Evolutionary conservation across 768 basidiomycete species (phyloP).

Genomic region (Tulasnella sp.): DNA sequence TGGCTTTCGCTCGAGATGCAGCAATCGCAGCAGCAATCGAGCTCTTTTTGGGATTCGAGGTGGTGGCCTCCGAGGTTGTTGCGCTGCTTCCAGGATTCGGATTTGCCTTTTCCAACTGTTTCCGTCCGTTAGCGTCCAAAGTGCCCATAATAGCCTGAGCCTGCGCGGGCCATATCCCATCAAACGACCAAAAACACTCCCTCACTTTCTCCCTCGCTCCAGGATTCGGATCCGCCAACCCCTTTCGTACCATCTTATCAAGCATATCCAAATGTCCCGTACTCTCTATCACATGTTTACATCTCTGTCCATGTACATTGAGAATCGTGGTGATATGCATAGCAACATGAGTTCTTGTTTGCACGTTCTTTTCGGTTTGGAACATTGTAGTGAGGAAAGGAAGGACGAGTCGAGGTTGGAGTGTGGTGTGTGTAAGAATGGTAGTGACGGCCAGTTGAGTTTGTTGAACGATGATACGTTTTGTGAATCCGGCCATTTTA

Average conservation of each 20-base stretch:
- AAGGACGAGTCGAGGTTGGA: constrained; percentile 55
- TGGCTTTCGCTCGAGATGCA: constrained; percentile 79
- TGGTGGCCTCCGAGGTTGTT: constrained; percentile 34
- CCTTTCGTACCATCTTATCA: constrained; percentile 60
- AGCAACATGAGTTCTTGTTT: constrained; percentile 52
- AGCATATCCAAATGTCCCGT: constrained; percentile 54
- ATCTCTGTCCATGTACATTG: constrained; percentile 52
- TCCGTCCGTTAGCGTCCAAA: constrained; percentile 56
- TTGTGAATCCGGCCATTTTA: constrained; percentile 80
- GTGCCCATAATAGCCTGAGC: constrained; percentile 49
- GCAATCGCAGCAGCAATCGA: constrained; percentile 80
- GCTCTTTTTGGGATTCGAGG: constrained; percentile 55
- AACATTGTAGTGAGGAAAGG: constrained; percentile 53
- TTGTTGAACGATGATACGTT: constrained; percentile 79
- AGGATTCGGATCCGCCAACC: constrained; percentile 66
- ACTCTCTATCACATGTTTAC: constrained; percentile 53
- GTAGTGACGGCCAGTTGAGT: constrained; percentile 59
- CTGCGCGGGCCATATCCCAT: constrained; percentile 58
- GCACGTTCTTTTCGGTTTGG: constrained; percentile 72
- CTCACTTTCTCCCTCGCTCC: constrained; percentile 63
- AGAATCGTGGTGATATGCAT: constrained; percentile 65
- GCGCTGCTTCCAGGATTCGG: constrained; percentile 32
- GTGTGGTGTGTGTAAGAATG: constrained; percentile 57
- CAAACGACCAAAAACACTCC: constrained; percentile 65
- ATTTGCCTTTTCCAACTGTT: constrained; percentile 77